Evolutionary conservation across 192 early-diverging fungal genomes (phyloP), one percentile per base, ranked within the genome.

Genomic region (Cetraspora pellucida): DNA sequence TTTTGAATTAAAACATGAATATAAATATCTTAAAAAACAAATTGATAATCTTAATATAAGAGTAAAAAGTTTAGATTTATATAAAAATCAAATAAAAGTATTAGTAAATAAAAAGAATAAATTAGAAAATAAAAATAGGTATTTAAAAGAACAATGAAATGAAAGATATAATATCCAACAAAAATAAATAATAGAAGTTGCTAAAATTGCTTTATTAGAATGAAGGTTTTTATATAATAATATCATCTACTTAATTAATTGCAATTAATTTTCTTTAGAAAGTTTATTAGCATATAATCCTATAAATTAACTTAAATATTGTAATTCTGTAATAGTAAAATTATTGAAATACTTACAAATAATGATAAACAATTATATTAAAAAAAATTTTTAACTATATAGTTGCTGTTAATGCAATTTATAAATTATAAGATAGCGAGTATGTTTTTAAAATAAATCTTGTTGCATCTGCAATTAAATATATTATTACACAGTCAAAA

Each of bases 381-480:
- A 46, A n/a, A 46, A 25, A 70, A 70, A n/a, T 49, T 49, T 70
- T 70, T 49, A 70, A 70, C 13, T 5, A 14, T 49, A 23, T n/a
- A n/a, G 47, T 70, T 25, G 46, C 68, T 1, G 13, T 70, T 50
- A 46, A 70, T 70, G n/a, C 47, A 50, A 52, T 70, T 28, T 70
- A 54, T 28, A n/a, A 25, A 52, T 47, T 47, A 54, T 47, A 0
- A 49, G 47, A 70, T 50, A 10, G 23, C 11, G 49, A 50, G 13
- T 70, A 70, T 54, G 27, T 70, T 19, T 70, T 23, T 3, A 23
- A 50, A 17, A 70, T 70, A 49, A 30, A 70, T 14, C 25, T 70
- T 50, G 47, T 23, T 27, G 68, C 47, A 70, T 70, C 45, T 43
- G 44, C 47, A n/a, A 30, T 70, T 25, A 70, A 70, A 28, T 70